Conservation (phyloP, 2,329 filamentous ascomycete genomes). For the Pseudophaeomoniella oleicola region DNA sequence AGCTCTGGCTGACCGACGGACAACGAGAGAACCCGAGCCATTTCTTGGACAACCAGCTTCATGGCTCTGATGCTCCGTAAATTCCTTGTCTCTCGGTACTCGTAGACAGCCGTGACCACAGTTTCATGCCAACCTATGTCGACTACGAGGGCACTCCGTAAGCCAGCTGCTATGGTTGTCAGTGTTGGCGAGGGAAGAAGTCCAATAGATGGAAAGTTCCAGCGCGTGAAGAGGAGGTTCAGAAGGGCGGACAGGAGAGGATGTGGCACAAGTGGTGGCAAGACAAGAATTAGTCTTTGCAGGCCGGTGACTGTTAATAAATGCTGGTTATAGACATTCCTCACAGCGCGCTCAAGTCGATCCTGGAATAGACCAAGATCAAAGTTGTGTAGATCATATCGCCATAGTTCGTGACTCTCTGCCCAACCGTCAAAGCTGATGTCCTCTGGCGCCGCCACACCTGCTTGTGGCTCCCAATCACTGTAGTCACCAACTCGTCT, state of each 20-base stretch:
- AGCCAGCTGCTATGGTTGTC: constrained; percentile 60
- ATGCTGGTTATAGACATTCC: constrained; percentile 70
- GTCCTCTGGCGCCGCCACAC: constrained; percentile 13
- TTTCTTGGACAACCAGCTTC: constrained; percentile 47
- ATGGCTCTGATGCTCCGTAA: constrained; percentile 60
- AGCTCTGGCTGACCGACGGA: neutral
- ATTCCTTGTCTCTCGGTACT: constrained; percentile 68
- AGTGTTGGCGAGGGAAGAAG: constrained; percentile 66
- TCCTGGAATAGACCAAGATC: constrained; percentile 74
- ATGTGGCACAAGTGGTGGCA: constrained; percentile 65
- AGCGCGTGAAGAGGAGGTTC: constrained; percentile 64
- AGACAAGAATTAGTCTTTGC: constrained; percentile 56
- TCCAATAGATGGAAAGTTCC: constrained; percentile 67
- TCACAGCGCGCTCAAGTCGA: constrained; percentile 67
- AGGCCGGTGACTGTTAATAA: constrained; percentile 47
- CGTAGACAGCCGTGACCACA: constrained; percentile 70
- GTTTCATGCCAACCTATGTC: constrained; percentile 93
- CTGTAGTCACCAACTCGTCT: constrained; percentile 71
- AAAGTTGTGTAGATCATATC: constrained; percentile 53
- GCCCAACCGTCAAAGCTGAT: constrained; percentile 27
- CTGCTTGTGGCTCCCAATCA: constrained; percentile 44
- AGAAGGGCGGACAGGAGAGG: constrained; percentile 62
- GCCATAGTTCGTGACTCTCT: constrained; percentile 55
- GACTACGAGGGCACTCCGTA: constrained; percentile 73
- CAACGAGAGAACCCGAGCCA: neutral